phyloP scores from a whole-genome alignment of 176 grass and related monocot species.

The Cenchrus purpureus region DNA sequence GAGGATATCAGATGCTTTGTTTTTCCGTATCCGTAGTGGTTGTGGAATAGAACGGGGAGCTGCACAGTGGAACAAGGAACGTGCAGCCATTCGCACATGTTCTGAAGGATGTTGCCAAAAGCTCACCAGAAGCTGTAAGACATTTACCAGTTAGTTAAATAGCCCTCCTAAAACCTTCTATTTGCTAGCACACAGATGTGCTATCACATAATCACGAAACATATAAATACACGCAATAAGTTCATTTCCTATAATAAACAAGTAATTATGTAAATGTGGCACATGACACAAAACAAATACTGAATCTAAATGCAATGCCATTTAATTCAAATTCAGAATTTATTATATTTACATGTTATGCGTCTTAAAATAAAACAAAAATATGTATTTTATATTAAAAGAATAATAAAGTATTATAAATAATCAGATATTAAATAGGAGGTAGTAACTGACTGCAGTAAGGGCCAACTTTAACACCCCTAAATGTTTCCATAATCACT shows the following conservation, averaged over 20 bases:
- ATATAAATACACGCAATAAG: conserved; percentile 3
- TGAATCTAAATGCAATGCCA: neutral
- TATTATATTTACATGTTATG: neutral
- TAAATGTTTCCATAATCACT: neutral
- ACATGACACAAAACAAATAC: neutral
- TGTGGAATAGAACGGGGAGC: conserved; percentile 83
- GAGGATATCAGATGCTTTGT: conserved; percentile 38
- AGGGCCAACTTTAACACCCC: neutral
- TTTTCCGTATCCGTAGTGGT: conserved; percentile 71
- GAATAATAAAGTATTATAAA: neutral
- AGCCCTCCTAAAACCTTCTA: neutral
- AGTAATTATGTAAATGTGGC: neutral
- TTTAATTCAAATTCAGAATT: neutral
- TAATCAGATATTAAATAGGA: neutral
- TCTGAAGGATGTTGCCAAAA: conserved; percentile 96
- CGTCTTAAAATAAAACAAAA: conserved; percentile 1
- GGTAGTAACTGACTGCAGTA: neutral
- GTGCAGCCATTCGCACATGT: conserved; percentile 97
- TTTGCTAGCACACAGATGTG: neutral
- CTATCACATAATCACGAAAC: conserved; percentile 23
- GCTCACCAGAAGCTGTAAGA: conserved; percentile 88
- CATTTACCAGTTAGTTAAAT: conserved; percentile 24
- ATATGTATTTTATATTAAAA: neutral
- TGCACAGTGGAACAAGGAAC: conserved; percentile 94
- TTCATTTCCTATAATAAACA: conserved; percentile 14